phyloP scores from a whole-genome alignment of 129 eudicot species.

The Artemisia argyi region DNA sequence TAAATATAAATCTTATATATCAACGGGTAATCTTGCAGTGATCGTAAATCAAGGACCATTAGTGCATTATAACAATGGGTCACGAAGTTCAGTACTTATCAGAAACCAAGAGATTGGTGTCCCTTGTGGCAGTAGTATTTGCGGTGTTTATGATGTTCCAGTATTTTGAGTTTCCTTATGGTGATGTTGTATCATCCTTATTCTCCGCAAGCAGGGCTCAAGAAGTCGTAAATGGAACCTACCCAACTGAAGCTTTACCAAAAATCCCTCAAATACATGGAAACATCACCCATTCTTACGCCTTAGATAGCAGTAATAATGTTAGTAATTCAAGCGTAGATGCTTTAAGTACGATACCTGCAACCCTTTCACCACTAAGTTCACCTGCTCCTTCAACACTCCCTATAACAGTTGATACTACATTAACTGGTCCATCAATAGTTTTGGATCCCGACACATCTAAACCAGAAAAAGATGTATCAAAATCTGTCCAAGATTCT shows the following conservation, averaged over 20 bases:
- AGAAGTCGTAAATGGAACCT: constrained; percentile 14
- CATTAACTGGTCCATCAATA: constrained; percentile 9
- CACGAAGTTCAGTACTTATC: constrained; percentile 25
- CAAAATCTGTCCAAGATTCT: constrained; percentile 16
- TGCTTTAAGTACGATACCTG: constrained; percentile 17
- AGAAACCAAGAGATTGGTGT: constrained; percentile 56
- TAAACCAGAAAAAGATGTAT: constrained; percentile 7
- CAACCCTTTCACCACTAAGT: constrained; percentile 26
- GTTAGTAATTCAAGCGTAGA: constrained; percentile 23
- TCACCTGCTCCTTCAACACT: constrained; percentile 26
- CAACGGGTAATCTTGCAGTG: constrained; percentile 33
- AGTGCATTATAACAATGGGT: constrained; percentile 38
- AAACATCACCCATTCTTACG: constrained; percentile 19
- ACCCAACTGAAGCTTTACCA: constrained; percentile 17
- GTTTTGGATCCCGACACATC: constrained; percentile 15
- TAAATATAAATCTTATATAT: constrained; percentile 23
- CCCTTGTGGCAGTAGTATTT: constrained; percentile 54
- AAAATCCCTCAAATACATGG: constrained; percentile 6
- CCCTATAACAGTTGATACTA: constrained; percentile 17
- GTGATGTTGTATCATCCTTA: constrained; percentile 51
- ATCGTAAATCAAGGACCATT: constrained; percentile 17
- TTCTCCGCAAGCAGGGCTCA: constrained; percentile 42
- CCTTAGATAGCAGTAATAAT: constrained; percentile 15
- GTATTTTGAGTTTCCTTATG: constrained; percentile 68
- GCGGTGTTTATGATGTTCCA: constrained; percentile 51